A percentile compares a stretch with the other conserved stretches of the same genome.
phyloP scores from a whole-genome alignment of 1,284 basidiomycete genomes.

The Wolfiporia cocos region DNA sequence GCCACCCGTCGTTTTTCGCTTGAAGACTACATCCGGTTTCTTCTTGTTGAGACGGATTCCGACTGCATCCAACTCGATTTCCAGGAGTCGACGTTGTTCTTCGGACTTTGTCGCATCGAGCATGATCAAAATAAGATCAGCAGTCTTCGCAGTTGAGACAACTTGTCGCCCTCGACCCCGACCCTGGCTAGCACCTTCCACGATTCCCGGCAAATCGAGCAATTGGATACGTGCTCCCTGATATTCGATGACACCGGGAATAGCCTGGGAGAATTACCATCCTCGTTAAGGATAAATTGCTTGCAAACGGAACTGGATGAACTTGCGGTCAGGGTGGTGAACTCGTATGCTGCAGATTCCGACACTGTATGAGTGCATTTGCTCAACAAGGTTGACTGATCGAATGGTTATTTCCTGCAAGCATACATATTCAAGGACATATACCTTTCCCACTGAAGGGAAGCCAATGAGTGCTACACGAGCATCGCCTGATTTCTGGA shows the following conservation, averaged over 20 bases:
- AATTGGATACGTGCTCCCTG: conserved; percentile 92
- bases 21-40: conserved; percentile 85
- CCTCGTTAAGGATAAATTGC: background rate
- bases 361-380: conserved; percentile 91
- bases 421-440: conserved; percentile 5
- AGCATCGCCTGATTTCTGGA: conserved; percentile 92
- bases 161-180: conserved; percentile 95
- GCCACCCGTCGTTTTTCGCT: conserved; percentile 86
- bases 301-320: background rate
- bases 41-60: conserved; percentile 91
- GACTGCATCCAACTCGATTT: conserved; percentile 93
- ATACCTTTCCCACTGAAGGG: conserved; percentile 88
- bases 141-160: conserved; percentile 92
- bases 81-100: conserved; percentile 84
- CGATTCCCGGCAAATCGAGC: conserved; percentile 95
- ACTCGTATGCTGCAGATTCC: conserved; percentile 91
- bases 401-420: background rate
- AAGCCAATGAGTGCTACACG: conserved; percentile 92
- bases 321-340: conserved; percentile 84
- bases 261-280: conserved; percentile 71
- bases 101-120: conserved; percentile 95
- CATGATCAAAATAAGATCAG: conserved; percentile 94
- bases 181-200: conserved; percentile 93
- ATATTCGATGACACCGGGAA: conserved; percentile 92
- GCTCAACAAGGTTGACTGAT: conserved; percentile 82